Conservation (phyloP, 108 stramenopile species). For the Thalassiosira profunda region DNA sequence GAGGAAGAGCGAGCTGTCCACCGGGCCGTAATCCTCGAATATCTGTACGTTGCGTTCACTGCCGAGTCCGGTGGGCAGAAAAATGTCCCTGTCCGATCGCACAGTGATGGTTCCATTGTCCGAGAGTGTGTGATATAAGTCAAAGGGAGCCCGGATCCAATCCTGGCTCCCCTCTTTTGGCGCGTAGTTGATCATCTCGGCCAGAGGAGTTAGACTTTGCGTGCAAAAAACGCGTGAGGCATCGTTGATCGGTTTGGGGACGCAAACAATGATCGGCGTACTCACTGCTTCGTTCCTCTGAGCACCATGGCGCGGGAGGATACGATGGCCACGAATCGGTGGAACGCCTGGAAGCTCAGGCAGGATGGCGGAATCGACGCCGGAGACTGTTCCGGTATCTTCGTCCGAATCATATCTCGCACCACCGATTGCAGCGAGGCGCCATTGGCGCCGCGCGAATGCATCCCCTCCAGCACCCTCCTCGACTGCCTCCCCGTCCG, state of each 20-base stretch:
- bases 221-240: too few species aligned
- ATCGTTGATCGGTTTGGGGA: too few species aligned
- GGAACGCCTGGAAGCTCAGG: slow-evolving; percentile 47
- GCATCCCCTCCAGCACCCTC: slow-evolving; percentile 10
- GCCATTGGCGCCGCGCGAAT: not conserved
- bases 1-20: slow-evolving; percentile 75
- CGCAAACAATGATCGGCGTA: too few species aligned
- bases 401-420: slow-evolving; percentile 21
- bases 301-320: slow-evolving; percentile 79
- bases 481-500: slow-evolving; percentile 14
- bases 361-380: slow-evolving; percentile 15
- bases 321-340: slow-evolving; percentile 61
- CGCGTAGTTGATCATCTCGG: slow-evolving; percentile 88
- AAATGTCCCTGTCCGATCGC: slow-evolving; percentile 50
- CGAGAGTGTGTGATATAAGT: slow-evolving; percentile 39
- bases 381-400: not conserved
- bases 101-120: slow-evolving; percentile 48
- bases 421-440: slow-evolving; percentile 7
- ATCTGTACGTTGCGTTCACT: too few species aligned
- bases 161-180: slow-evolving; percentile 20
- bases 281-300: slow-evolving; percentile 59
- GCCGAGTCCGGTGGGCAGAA: slow-evolving; percentile 17
- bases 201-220: slow-evolving; percentile 80
- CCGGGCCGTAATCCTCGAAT: slow-evolving; percentile 91
- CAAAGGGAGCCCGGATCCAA: slow-evolving; percentile 28